Base-by-base conservation (phyloP, 2,329 filamentous ascomycete genomes). In the Trichoderma atrobrunneum region DNA sequence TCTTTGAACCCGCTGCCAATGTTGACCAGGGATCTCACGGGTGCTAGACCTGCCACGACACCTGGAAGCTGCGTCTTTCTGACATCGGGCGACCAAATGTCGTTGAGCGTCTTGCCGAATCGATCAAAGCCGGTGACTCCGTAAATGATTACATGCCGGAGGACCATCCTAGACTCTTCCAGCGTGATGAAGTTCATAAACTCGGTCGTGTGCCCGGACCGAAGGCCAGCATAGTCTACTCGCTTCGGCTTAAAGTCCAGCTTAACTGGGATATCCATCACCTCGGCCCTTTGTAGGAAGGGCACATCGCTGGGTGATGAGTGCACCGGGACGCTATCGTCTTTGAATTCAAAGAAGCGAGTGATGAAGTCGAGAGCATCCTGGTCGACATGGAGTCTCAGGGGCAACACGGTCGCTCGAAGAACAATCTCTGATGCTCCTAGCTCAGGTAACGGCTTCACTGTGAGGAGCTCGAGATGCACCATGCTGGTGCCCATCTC, bases 181-280 rank as follows among this genome's bases (percentile, higher is more conserved):
- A 99, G 88, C 16, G 95, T 93, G 75, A 99, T 88, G 79, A 99
- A 98, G 81, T 99, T 99, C 95, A 98, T 98, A 78, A 99, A 97
- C 80, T 99, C 96, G 0, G 94, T 97, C 0, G 96, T 98, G 75
- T 93, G 94, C 2, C 96, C 96, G 1, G 96, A 98, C 30, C 95
- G 91, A 4, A 99, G 87, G 4, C 95, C 95, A 0, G 91, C 93
- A 77, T 99, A 99, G 80, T 99, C 95, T 21, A 99, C 93, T n/a
- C 94, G 90, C 82, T 99, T 98, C 10, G 96, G 96, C 80, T 99
- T 99, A 84, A 99, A 99, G 81, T 99, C 96, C 4, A 90, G 89
- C 78, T 92, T 94, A 71, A 99, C 87, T 2, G 91, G 91, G 28
- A 99, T 89, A 5, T 93, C 89, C 75, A 93, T 92, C 61, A 99